These are phyloP conservation scores for Pochonia chlamydosporia DNA, from an alignment of 2,329 filamentous ascomycete species.

Conservation along the genomic window DNA sequence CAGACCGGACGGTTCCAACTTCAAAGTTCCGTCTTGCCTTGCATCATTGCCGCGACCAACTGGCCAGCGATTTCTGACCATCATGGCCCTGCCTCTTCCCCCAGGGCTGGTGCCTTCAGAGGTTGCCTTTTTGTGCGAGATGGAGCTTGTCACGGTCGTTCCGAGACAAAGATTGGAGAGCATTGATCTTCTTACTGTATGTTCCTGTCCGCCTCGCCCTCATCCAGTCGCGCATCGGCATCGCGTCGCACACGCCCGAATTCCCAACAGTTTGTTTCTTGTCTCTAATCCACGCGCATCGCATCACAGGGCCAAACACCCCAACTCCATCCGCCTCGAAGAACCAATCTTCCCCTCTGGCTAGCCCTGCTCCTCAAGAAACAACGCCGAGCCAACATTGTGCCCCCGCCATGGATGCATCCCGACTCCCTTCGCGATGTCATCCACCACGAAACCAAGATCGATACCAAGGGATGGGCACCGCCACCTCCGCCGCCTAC, in stretches of 20 bases:
- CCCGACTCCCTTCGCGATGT: conserved; percentile 69
- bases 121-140: conserved; percentile 92
- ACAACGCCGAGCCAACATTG: conserved; percentile 87
- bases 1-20: no score
- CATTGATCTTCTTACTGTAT: conserved; percentile 78
- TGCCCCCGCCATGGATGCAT: conserved; percentile 84
- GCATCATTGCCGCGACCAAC: background rate
- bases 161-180: conserved; percentile 85
- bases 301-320: conserved; percentile 69
- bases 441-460: conserved; percentile 72
- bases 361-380: conserved; percentile 91
- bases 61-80: background rate
- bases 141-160: conserved; percentile 91
- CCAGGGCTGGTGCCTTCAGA: conserved; percentile 71
- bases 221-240: no score
- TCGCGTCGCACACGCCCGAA: background rate
- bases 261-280: background rate
- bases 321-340: conserved; percentile 72
- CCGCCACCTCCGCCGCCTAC: conserved; percentile 64
- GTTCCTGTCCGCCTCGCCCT: conserved; percentile 32
- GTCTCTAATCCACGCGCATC: background rate
- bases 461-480: conserved; percentile 67
- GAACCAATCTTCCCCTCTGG: conserved; percentile 81
- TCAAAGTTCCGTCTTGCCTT: background rate
- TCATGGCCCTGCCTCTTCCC: conserved; percentile 46